These are phyloP conservation scores for Terana coerulea DNA, from an alignment of 768 basidiomycete species.

Conservation along the genomic window DNA sequence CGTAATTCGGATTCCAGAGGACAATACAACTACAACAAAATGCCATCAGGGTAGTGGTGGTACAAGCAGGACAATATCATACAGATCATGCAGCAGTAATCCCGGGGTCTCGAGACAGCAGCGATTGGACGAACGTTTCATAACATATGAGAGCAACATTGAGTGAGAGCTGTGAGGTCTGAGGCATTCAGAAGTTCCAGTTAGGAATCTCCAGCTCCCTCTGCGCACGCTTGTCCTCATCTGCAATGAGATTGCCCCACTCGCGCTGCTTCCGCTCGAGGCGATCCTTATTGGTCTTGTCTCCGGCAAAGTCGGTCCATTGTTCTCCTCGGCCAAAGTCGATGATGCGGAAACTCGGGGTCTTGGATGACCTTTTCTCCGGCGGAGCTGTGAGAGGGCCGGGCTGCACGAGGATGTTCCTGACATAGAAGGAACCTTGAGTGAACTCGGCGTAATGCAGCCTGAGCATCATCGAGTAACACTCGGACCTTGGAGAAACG, in stretches of 20 bases:
- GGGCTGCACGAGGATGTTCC: conserved; percentile 41
- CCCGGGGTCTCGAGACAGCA: too few relatives aligned
- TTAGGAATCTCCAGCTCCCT: neutral
- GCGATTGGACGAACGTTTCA: too few relatives aligned
- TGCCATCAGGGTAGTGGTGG: too few relatives aligned
- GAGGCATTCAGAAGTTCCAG: too few relatives aligned
- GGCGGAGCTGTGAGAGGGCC: conserved; percentile 36
- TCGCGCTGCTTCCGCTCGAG: neutral
- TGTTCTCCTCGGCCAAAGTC: conserved; percentile 39
- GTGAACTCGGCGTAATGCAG: conserved; percentile 36
- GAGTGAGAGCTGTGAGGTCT: too few relatives aligned
- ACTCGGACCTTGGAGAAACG: conserved; percentile 11
- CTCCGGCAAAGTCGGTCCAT: neutral
- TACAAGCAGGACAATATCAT: too few relatives aligned
- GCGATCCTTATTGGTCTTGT: neutral
- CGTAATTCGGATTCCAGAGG: too few relatives aligned
- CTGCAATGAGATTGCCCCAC: neutral
- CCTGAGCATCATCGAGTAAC: conserved; percentile 31
- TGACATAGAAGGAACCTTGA: conserved; percentile 36
- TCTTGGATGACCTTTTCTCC: conserved; percentile 19
- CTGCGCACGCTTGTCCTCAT: neutral
- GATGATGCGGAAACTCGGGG: conserved; percentile 41
- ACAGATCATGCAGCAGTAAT: too few relatives aligned
- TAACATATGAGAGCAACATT: too few relatives aligned
- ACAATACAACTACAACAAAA: too few relatives aligned